Evolutionary conservation across 2,329 filamentous ascomycete genomes (phyloP).

Genomic region (Aspergillus transmontanensis): DNA sequence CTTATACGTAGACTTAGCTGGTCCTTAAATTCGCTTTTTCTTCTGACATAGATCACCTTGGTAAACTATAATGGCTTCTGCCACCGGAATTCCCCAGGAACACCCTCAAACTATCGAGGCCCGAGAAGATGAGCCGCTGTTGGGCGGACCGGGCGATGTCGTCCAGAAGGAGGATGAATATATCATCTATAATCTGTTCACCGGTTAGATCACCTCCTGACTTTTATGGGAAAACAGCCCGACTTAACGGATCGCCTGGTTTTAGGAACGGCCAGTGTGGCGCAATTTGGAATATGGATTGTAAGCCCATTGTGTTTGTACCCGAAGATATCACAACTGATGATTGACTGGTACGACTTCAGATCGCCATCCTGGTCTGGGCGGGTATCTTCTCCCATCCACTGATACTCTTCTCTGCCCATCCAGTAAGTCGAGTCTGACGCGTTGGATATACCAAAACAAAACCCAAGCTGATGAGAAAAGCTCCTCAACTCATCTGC

Average conservation of each 20-base stretch:
- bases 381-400: constrained; percentile 69
- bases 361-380: constrained; percentile 77
- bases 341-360: neutral
- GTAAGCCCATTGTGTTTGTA: constrained; percentile 40
- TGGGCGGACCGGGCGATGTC: constrained; percentile 72
- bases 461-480: neutral
- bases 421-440: constrained; percentile 71
- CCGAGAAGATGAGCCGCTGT: constrained; percentile 68
- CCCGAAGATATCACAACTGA: neutral
- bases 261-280: constrained; percentile 76
- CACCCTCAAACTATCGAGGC: constrained; percentile 42
- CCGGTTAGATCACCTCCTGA: constrained; percentile 56
- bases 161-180: constrained; percentile 66
- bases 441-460: constrained; percentile 29
- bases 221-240: too few relatives aligned
- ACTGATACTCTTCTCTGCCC: constrained; percentile 81
- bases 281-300: constrained; percentile 76
- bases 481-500: constrained; percentile 63
- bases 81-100: constrained; percentile 65
- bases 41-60: neutral
- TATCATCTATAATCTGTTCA: constrained; percentile 70
- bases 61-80: constrained; percentile 63
- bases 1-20: neutral
- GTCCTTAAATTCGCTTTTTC: neutral
- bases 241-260: neutral